Percentiles rank a stretch among this genome's conserved stretches.
These are phyloP conservation scores for Coprinellus micaceus DNA, from an alignment of 768 basidiomycete species.

Conservation along the genomic window DNA sequence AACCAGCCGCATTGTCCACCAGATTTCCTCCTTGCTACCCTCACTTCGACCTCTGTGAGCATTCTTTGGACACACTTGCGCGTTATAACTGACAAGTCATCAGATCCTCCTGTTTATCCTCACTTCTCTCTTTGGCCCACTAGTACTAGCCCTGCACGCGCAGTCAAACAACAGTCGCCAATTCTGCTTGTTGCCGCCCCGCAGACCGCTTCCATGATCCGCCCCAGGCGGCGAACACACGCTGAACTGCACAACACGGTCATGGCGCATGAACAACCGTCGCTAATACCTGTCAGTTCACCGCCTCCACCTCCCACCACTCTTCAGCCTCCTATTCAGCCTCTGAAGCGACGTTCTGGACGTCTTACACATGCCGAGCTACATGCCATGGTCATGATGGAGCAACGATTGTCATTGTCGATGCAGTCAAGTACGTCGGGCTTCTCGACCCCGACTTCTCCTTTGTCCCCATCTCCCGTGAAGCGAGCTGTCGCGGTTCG, in stretches of 20 bases:
- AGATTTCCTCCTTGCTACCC: conserved; percentile 24
- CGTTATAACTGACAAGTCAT: not conserved
- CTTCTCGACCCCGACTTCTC: not conserved
- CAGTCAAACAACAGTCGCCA: not conserved
- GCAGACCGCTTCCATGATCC: not conserved
- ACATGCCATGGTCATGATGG: conserved; percentile 37
- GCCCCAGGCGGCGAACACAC: not conserved
- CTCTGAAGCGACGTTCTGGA: conserved; percentile 12
- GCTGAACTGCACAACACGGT: conserved; percentile 23
- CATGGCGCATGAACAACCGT: conserved; percentile 15
- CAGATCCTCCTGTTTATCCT: conserved; percentile 40
- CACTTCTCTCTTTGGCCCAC: conserved; percentile 36
- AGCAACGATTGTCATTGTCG: conserved; percentile 3
- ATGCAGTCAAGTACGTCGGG: conserved; percentile 1
- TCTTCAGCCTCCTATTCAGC: not conserved
- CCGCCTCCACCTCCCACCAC: no score
- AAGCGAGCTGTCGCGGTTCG: not conserved
- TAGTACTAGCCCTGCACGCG: not conserved
- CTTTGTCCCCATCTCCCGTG: conserved; percentile 7
- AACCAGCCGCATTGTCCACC: not conserved
- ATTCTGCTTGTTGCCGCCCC: not conserved
- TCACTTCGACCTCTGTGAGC: conserved; percentile 35
- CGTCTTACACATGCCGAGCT: conserved; percentile 32
- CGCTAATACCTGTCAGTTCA: not conserved
- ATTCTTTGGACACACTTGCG: not conserved